Evolutionary conservation across 176 grass and related monocot genomes (phyloP).

Genomic region (Oryza longistaminata): DNA sequence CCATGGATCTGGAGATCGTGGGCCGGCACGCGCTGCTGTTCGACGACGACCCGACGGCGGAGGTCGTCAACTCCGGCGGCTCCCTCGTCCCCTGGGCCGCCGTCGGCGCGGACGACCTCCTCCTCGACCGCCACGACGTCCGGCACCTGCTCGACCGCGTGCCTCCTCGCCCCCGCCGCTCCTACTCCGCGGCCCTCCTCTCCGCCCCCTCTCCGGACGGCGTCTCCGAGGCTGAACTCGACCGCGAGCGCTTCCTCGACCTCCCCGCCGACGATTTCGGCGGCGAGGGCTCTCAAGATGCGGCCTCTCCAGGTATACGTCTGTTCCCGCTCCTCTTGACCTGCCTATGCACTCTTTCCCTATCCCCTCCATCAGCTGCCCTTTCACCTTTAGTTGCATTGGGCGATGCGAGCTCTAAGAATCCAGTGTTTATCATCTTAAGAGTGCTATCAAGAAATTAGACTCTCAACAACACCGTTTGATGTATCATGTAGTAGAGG

Average conservation of each 20-base stretch:
- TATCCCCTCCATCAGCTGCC: not conserved
- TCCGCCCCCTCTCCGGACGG: conserved; percentile 33
- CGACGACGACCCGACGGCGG: conserved; percentile 79
- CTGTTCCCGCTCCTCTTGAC: not conserved
- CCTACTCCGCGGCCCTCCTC: conserved; percentile 34
- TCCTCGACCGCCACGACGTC: conserved; percentile 90
- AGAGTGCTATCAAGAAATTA: not conserved
- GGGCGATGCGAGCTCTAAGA: not conserved
- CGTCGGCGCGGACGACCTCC: conserved; percentile 56
- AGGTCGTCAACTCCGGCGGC: conserved; percentile 62
- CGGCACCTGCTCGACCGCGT: conserved; percentile 92
- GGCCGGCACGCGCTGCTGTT: conserved; percentile 86
- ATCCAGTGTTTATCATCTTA: not conserved
- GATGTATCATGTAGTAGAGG: not conserved
- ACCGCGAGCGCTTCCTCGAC: conserved; percentile 79
- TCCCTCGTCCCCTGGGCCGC: conserved; percentile 85
- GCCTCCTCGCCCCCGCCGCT: conserved; percentile 58
- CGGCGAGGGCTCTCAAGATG: conserved; percentile 25
- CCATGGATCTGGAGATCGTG: conserved; percentile 75
- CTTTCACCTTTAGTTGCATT: not conserved
- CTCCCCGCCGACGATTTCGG: conserved; percentile 33
- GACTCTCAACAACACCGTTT: not conserved
- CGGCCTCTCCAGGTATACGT: conserved; percentile 34
- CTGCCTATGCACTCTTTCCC: not conserved
- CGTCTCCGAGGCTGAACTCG: conserved; percentile 53